Percentiles rank a stretch among this genome's conserved stretches.
phyloP scores from a whole-genome alignment of 257 asterid genomes.

The Nicotiana noctiflora region DNA sequence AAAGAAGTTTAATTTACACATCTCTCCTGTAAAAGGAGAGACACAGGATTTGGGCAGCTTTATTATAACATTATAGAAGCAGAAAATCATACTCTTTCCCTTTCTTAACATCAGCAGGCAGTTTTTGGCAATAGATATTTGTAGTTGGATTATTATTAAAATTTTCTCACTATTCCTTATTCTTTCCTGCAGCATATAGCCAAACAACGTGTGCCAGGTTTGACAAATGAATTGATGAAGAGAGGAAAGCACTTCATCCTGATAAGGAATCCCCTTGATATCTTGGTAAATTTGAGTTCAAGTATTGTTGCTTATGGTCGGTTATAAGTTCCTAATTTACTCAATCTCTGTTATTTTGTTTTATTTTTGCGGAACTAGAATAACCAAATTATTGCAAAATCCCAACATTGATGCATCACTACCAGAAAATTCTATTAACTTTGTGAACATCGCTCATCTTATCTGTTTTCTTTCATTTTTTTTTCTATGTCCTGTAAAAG shows the following conservation, averaged over 20 bases:
- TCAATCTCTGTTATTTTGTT: neutral
- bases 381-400: neutral
- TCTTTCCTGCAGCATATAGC: constrained; percentile 69
- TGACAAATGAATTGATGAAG: constrained; percentile 54
- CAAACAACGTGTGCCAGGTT: constrained; percentile 63
- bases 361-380: neutral
- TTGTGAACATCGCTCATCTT: neutral
- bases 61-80: neutral
- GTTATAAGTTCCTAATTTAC: neutral
- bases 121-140: neutral
- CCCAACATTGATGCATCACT: neutral
- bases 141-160: neutral
- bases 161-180: neutral
- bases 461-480: neutral
- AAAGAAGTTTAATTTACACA: neutral
- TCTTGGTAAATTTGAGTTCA: constrained; percentile 49
- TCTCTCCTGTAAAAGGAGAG: neutral
- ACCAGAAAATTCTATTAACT: neutral
- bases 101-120: neutral
- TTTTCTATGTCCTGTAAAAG: neutral
- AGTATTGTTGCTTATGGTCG: neutral
- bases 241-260: constrained; percentile 78
- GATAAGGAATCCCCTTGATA: constrained; percentile 78
- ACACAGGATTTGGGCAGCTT: neutral
- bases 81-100: neutral